Conservation (phyloP, 2,329 filamentous ascomycete species). For the Neofusicoccum umdonicola region DNA sequence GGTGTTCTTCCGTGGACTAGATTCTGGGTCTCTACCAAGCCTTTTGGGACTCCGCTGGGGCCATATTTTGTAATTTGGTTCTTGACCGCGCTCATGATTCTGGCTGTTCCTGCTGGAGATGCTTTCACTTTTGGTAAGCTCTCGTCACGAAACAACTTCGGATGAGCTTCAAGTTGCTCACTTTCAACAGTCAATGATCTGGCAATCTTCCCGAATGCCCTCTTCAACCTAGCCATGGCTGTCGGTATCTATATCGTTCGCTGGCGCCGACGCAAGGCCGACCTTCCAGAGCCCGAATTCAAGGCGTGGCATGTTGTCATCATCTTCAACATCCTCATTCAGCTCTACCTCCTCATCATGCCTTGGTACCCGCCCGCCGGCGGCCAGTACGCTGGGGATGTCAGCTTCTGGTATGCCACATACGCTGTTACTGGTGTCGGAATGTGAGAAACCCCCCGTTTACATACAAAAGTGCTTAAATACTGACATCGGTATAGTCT, state of each 20-base stretch:
- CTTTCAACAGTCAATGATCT: conserved; percentile 55
- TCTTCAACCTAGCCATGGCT: conserved; percentile 59
- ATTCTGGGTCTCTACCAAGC: conserved; percentile 63
- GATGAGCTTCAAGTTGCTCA: neutral
- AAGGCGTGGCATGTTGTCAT: conserved; percentile 58
- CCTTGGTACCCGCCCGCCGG: conserved; percentile 68
- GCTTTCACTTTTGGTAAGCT: conserved; percentile 60
- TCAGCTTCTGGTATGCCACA: conserved; percentile 72
- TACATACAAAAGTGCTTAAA: neutral
- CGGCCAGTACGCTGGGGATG: conserved; percentile 60
- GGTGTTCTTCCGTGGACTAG: conserved; percentile 59
- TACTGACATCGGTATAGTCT: conserved; percentile 40
- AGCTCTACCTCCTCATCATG: conserved; percentile 64
- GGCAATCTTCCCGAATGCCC: conserved; percentile 55
- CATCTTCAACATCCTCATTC: conserved; percentile 58
- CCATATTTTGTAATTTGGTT: conserved; percentile 59
- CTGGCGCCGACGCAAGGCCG: conserved; percentile 51
- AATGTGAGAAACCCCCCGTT: conserved; percentile 52
- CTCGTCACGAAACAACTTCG: neutral
- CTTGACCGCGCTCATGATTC: conserved; percentile 59
- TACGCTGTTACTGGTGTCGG: conserved; percentile 64
- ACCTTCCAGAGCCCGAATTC: conserved; percentile 53
- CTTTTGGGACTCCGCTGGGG: conserved; percentile 62
- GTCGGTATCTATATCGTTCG: conserved; percentile 60
- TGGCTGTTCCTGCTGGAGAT: conserved; percentile 60